A percentile compares a stretch with the other conserved stretches of the same genome.
Evolutionary conservation across 352 stramenopile species (phyloP).

Genomic region (Phytophthora fragariae): DNA sequence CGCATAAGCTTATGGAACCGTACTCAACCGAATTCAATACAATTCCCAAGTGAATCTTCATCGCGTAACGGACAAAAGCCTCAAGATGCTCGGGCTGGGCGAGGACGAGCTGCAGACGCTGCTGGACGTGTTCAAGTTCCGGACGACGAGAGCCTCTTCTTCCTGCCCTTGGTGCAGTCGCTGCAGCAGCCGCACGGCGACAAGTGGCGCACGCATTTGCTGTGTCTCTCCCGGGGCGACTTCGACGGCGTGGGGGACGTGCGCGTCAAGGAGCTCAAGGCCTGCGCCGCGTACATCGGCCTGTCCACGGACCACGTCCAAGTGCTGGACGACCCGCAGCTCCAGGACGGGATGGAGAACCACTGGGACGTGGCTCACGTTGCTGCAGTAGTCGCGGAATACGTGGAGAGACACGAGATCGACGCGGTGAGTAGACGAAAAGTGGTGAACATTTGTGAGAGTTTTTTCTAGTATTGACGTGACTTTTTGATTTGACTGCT

Average conservation of each 20-base stretch:
- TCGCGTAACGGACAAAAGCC: conserved; percentile 7
- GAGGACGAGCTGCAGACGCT: conserved; percentile 46
- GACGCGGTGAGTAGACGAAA: conserved; percentile 57
- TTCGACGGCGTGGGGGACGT: conserved; percentile 91
- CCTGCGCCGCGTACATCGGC: conserved; percentile 62
- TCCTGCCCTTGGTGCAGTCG: conserved; percentile 90
- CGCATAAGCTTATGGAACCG: background rate
- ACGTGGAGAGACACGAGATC: conserved; percentile 65
- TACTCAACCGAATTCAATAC: conserved; percentile 35
- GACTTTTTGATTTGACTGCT: conserved; percentile 19
- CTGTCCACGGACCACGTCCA: conserved; percentile 55
- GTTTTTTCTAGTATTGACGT: background rate
- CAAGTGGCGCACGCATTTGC: conserved; percentile 75
- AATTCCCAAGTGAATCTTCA: conserved; percentile 25
- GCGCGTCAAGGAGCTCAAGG: conserved; percentile 85
- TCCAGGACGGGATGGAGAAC: conserved; percentile 89
- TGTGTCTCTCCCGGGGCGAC: conserved; percentile 94
- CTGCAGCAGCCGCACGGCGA: conserved; percentile 39
- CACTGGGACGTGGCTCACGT: conserved; percentile 80
- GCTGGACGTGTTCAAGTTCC: conserved; percentile 73
- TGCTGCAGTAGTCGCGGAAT: conserved; percentile 58
- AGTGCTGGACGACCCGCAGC: conserved; percentile 79
- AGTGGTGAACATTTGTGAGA: background rate
- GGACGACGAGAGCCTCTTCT: conserved; percentile 98
- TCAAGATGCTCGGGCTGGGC: conserved; percentile 21